phyloP scores from a whole-genome alignment of 345 rosid species.

The Limnanthes douglasii region DNA sequence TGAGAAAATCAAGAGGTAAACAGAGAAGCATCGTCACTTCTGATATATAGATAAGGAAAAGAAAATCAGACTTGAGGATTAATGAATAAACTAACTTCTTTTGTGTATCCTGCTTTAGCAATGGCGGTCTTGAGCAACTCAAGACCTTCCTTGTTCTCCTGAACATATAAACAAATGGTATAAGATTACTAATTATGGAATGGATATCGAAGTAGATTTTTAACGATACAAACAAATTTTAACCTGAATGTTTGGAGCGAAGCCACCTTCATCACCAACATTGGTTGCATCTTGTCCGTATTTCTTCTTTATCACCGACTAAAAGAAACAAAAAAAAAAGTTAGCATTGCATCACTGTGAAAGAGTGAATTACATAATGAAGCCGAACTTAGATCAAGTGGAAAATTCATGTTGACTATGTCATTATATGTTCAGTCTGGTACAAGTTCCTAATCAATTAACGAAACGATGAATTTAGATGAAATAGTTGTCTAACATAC shows the following conservation, averaged over 20 bases:
- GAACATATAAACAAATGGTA: slow-evolving; percentile 2
- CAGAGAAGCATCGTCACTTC: not conserved
- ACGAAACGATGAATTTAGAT: too few species aligned
- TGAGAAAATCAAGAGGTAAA: slow-evolving; percentile 9
- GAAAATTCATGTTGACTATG: too few species aligned
- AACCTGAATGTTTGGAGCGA: slow-evolving; percentile 96
- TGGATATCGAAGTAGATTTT: not conserved
- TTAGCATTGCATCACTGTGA: too few species aligned
- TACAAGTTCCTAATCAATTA: too few species aligned
- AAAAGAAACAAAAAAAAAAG: not conserved
- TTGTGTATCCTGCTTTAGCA: slow-evolving; percentile 84
- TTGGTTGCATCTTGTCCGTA: slow-evolving; percentile 99
- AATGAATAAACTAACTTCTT: slow-evolving; percentile 35
- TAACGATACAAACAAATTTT: not conserved
- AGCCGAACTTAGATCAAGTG: too few species aligned
- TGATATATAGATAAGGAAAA: not conserved
- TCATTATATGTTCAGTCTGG: too few species aligned
- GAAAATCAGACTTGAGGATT: not conserved
- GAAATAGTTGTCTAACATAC: too few species aligned
- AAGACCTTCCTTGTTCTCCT: slow-evolving; percentile 99
- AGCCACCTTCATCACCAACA: slow-evolving; percentile 98
- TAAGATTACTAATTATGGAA: slow-evolving; percentile 4
- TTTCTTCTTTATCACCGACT: slow-evolving; percentile 83
- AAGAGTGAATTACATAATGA: too few species aligned
- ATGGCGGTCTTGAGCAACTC: slow-evolving; percentile 91